Conservation (phyloP, 73 alveolate species). For the Tetrahymena borealis region DNA sequence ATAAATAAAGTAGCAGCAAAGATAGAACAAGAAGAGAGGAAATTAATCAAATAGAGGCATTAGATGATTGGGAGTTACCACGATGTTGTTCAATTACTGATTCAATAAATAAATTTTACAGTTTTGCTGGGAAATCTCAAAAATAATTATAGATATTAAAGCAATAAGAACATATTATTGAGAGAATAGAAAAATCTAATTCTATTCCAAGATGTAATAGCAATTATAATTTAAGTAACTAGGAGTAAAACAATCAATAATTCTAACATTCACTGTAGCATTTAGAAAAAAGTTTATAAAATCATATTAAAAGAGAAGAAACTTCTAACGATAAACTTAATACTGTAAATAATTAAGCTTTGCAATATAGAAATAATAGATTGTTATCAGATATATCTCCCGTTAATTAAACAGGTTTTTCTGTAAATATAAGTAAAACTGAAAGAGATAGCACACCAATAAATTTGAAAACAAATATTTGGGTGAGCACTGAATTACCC, state of each 20-base stretch:
- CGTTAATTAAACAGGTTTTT: too few relatives aligned
- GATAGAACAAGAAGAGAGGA: background rate
- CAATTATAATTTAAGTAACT: too few relatives aligned
- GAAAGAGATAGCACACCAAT: background rate
- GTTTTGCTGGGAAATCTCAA: background rate
- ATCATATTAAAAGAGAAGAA: too few relatives aligned
- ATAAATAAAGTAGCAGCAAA: too few relatives aligned
- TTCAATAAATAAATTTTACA: background rate
- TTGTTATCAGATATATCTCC: too few relatives aligned
- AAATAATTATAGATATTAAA: background rate
- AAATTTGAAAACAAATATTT: background rate
- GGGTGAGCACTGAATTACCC: background rate
- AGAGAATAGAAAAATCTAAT: background rate
- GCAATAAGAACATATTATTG: background rate
- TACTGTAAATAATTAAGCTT: too few relatives aligned
- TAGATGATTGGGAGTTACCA: background rate
- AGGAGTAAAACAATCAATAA: too few relatives aligned
- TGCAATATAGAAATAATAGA: too few relatives aligned
- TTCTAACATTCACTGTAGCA: too few relatives aligned
- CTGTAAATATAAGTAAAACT: background rate
- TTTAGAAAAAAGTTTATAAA: too few relatives aligned
- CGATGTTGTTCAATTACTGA: background rate
- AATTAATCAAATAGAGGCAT: background rate
- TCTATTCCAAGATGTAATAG: background rate
- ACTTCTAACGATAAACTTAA: too few relatives aligned